Evolutionary conservation across 345 rosid genomes (phyloP).

Genomic region (Dipteronia sinensis): DNA sequence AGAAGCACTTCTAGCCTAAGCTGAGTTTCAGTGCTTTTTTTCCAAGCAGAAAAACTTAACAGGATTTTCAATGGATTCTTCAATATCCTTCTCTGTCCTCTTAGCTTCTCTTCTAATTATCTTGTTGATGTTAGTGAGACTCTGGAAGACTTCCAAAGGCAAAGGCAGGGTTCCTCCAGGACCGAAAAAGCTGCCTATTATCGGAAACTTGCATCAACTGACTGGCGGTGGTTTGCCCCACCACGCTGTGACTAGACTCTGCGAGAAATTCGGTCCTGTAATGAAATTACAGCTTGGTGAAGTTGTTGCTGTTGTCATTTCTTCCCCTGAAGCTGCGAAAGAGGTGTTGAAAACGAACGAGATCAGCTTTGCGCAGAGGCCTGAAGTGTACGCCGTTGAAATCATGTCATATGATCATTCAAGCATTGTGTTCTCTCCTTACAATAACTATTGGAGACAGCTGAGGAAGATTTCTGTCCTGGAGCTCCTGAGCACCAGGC

Average conservation of each 20-base stretch:
- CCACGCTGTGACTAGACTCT: slow-evolving; percentile 2
- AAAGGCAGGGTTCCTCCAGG: slow-evolving; percentile 18
- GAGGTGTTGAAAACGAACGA: slow-evolving; percentile 12
- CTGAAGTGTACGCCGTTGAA: slow-evolving; percentile 7
- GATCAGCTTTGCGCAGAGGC: slow-evolving; percentile 10
- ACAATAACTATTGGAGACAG: slow-evolving; percentile 12
- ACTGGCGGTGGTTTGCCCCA: slow-evolving; percentile 22
- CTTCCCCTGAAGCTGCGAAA: slow-evolving; percentile 16
- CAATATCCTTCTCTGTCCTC: slow-evolving; percentile 7
- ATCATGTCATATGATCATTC: slow-evolving; percentile 6
- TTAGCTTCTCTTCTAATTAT: slow-evolving; percentile 9
- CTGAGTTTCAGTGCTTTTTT: neutral
- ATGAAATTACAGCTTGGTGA: slow-evolving; percentile 25
- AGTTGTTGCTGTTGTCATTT: slow-evolving; percentile 5
- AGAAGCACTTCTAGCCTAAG: neutral
- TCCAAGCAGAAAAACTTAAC: neutral
- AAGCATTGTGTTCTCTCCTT: slow-evolving; percentile 20
- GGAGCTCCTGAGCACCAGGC: slow-evolving; percentile 3
- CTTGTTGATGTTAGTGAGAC: neutral
- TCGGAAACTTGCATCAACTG: slow-evolving; percentile 30
- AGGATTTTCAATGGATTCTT: slow-evolving; percentile 3
- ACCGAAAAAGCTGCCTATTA: slow-evolving; percentile 26
- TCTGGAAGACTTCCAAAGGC: slow-evolving; percentile 10
- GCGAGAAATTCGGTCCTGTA: slow-evolving; percentile 14
- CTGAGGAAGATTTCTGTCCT: neutral